These are phyloP conservation scores for Lodderomyces pseudojiufengensis DNA, from an alignment of 1,139 yeast species.

Conservation along the genomic window DNA sequence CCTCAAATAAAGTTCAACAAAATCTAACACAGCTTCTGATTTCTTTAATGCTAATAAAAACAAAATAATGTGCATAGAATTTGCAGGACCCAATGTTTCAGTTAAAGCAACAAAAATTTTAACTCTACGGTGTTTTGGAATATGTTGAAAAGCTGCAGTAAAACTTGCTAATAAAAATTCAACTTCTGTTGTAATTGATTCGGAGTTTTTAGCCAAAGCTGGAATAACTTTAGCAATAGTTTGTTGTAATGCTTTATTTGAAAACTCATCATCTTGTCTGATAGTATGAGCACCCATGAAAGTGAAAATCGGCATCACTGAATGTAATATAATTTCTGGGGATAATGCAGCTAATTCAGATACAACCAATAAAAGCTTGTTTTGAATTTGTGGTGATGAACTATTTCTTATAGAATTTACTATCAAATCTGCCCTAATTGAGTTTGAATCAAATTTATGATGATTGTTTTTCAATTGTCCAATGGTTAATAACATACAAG, in stretches of 20 bases:
- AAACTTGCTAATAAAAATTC: slow-evolving; percentile 86
- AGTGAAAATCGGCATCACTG: slow-evolving; percentile 98
- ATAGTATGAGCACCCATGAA: slow-evolving; percentile 98
- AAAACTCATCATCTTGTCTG: slow-evolving; percentile 94
- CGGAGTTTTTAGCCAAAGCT: slow-evolving; percentile 66
- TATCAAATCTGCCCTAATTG: slow-evolving; percentile 82
- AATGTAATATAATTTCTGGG: slow-evolving; percentile 88
- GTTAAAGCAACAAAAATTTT: slow-evolving; percentile 76
- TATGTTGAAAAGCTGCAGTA: slow-evolving; percentile 89
- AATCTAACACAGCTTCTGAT: slow-evolving; percentile 64
- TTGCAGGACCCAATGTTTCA: slow-evolving; percentile 66
- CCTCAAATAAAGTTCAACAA: slow-evolving; percentile 64
- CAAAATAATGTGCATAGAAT: slow-evolving; percentile 67
- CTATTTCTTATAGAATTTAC: slow-evolving; percentile 89
- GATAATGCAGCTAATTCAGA: slow-evolving; percentile 85
- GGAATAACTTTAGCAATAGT: slow-evolving; percentile 90
- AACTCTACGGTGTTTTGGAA: slow-evolving; percentile 94
- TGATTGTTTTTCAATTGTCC: slow-evolving; percentile 39
- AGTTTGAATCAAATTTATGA: slow-evolving; percentile 52
- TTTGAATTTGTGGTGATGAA: slow-evolving; percentile 91
- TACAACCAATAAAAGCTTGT: slow-evolving; percentile 75
- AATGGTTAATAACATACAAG: slow-evolving; percentile 76
- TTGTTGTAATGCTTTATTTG: slow-evolving; percentile 88
- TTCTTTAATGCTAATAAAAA: slow-evolving; percentile 59
- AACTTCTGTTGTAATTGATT: slow-evolving; percentile 55